Conservation (phyloP, 2,329 filamentous ascomycete genomes). For the Pseudocercospora eumusae region DNA sequence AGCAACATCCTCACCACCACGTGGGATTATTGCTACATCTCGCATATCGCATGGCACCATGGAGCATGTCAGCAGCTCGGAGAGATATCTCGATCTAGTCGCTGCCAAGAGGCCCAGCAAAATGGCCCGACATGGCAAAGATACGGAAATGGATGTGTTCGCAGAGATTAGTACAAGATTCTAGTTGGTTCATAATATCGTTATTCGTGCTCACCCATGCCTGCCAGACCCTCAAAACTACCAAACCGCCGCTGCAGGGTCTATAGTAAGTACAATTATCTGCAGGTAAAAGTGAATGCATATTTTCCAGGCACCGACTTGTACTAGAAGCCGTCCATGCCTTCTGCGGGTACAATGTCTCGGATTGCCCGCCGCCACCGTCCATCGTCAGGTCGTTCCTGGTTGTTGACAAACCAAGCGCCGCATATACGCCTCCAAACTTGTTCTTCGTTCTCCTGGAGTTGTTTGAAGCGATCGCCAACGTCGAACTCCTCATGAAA, state of each 20-base stretch:
- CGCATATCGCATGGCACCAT: neutral
- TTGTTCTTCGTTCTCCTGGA: constrained; percentile 88
- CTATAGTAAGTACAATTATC: constrained; percentile 25
- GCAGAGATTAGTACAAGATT: neutral
- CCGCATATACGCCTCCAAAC: constrained; percentile 87
- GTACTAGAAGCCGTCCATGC: constrained; percentile 22
- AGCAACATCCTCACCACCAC: neutral
- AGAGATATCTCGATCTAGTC: neutral
- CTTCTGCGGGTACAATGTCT: constrained; percentile 28
- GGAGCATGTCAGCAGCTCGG: neutral
- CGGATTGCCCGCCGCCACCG: constrained; percentile 49
- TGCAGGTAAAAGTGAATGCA: constrained; percentile 25
- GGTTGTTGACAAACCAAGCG: constrained; percentile 69
- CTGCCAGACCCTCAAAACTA: constrained; percentile 6
- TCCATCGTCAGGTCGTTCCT: constrained; percentile 73
- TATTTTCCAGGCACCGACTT: constrained; percentile 16
- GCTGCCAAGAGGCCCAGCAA: neutral
- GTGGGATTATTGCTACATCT: constrained; percentile 8
- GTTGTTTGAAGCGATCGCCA: constrained; percentile 85
- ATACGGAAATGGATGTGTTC: neutral
- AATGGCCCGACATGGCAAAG: neutral
- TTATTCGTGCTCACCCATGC: constrained; percentile 18
- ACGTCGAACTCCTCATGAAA: constrained; percentile 98
- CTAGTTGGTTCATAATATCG: constrained; percentile 16
- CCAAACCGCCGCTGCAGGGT: constrained; percentile 26